Base-by-base conservation (phyloP, 139 green algal species). In the Chara braunii region DNA sequence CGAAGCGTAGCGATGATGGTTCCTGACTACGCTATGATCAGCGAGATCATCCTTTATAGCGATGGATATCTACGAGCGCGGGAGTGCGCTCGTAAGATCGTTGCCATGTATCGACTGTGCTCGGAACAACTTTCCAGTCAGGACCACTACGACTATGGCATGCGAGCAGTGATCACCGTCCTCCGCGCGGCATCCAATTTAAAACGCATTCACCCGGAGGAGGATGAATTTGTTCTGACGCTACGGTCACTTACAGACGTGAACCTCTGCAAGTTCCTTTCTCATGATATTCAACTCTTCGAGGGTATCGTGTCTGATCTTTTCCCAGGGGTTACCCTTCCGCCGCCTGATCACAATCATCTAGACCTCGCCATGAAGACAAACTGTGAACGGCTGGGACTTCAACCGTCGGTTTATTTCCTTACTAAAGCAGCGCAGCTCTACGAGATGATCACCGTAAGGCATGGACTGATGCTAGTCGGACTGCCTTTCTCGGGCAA, bases 381-480 rank as follows among this genome's bases (percentile, higher is more conserved):
- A 36, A 78, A 84, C 58, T 93, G 86, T 60, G 52, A 43, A 12
- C n/a, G 60, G 33, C 51, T 64, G 37, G 85, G 83, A 44, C 71
- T 89, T 51, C 80, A 88, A 67, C 61, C 74, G 12, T 84, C 77
- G 1, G 63, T 80, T 22, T 89, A 89, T 74, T 89, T 88, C 63
- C 50, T 84, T n/a, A 51, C 70, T n/a, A 88, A 88, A 78, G 79
- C 69, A 5, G 88, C 84, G 26, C 84, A 93, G 75, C 80, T 93
- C 42, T 93, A 90, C 70, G 86, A 93, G 75, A 93, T 93, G 86
- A 81, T 93, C 29, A 78, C 87, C 7, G 86, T 86, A 31, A 72
- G 78, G n/a, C 79, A 80, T 28, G 81, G 81, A 22, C 62, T 86
- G 14, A 75, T 86, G 78, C 51, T 85, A 48, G 78, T 87, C 35